phyloP scores from a whole-genome alignment of 495 filamentous ascomycete genomes.

The Neurospora sublineolata region DNA sequence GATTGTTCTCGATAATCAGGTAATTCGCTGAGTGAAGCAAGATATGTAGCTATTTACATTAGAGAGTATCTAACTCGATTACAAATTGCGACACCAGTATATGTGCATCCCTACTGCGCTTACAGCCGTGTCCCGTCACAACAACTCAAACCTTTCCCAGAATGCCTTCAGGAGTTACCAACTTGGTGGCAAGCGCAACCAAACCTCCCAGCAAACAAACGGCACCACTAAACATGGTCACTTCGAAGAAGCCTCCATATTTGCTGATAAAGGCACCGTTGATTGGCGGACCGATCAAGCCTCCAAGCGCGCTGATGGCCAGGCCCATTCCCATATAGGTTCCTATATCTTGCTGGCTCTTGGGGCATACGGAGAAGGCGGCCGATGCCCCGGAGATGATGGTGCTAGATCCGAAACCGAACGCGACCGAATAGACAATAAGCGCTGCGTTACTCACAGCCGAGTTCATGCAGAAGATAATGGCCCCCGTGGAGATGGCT shows the following conservation, averaged over 20 bases:
- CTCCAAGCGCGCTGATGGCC: conserved; percentile 29
- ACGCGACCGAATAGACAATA: conserved; percentile 23
- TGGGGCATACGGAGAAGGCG: conserved; percentile 30
- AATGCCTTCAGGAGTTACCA: conserved; percentile 18
- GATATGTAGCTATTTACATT: not conserved
- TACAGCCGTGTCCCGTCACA: not conserved
- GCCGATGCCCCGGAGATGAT: conserved; percentile 36
- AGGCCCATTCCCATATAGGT: conserved; percentile 48
- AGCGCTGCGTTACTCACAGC: conserved; percentile 26
- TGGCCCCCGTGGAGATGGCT: conserved; percentile 25
- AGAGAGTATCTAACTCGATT: not conserved
- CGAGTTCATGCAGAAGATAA: conserved; percentile 31
- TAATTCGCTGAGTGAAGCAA: not conserved
- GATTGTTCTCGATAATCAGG: not conserved
- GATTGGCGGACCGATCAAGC: conserved; percentile 44
- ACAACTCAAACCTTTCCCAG: conserved; percentile 9
- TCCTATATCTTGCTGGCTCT: conserved; percentile 34
- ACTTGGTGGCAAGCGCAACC: conserved; percentile 20
- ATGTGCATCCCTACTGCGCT: not conserved
- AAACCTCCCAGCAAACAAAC: conserved; percentile 24
- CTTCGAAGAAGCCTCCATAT: conserved; percentile 29
- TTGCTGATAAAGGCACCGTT: conserved; percentile 36
- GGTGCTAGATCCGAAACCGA: conserved; percentile 32
- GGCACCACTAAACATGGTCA: conserved; percentile 37
- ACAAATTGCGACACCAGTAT: not conserved